Evolutionary conservation across 73 alveolate species (phyloP).

Genomic region (Symbiodinium pilosum): DNA sequence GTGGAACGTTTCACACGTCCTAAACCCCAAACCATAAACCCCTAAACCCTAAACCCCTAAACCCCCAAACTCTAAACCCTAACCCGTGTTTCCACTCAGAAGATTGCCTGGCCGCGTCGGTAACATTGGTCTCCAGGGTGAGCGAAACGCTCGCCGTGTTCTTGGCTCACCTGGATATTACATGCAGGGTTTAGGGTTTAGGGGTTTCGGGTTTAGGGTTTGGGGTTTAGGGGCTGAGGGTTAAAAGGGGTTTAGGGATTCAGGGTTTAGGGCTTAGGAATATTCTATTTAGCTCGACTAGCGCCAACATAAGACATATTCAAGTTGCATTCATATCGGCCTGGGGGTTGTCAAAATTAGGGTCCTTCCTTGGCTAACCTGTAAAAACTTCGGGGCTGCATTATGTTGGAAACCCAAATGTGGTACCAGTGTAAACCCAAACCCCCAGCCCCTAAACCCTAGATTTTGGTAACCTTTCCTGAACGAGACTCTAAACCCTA

Average conservation of each 20-base stretch:
- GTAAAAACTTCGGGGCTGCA: too few relatives aligned
- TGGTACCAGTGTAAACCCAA: too few relatives aligned
- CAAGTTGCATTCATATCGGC: too few relatives aligned
- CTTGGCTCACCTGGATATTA: not conserved
- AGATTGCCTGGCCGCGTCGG: not conserved
- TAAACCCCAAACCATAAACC: too few relatives aligned
- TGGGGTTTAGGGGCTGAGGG: not conserved
- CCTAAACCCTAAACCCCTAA: not conserved
- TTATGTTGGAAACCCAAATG: too few relatives aligned
- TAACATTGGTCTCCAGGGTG: slow-evolving; percentile 9
- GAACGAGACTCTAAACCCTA: not conserved
- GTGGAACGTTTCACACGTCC: too few relatives aligned
- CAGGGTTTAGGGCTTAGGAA: not conserved
- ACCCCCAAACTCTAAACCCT: not conserved
- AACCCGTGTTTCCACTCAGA: not conserved
- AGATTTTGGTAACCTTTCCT: too few relatives aligned
- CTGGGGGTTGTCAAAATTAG: too few relatives aligned
- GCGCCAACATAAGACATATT: too few relatives aligned
- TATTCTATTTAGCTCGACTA: too few relatives aligned
- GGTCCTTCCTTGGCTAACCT: too few relatives aligned
- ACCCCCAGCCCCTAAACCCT: too few relatives aligned
- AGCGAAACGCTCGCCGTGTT: slow-evolving; percentile 13
- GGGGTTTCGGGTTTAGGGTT: not conserved
- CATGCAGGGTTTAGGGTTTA: not conserved
- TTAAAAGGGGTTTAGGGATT: not conserved